Conservation (phyloP, 768 basidiomycete genomes). For the Cyathus striatus region DNA sequence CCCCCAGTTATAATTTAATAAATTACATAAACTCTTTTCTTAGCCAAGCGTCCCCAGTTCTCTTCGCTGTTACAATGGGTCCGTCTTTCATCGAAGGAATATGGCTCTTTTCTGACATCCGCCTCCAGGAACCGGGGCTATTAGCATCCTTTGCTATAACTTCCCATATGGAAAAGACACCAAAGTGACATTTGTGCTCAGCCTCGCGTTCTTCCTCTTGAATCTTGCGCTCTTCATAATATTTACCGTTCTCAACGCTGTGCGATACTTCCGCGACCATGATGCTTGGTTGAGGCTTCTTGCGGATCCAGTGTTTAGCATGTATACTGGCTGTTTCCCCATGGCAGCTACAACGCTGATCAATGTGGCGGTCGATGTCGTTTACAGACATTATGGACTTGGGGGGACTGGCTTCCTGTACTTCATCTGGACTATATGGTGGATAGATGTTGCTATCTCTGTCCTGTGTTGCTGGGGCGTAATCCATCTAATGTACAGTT, state of each 20-base stretch:
- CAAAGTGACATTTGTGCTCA: conserved; percentile 28
- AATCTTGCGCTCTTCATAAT: conserved; percentile 50
- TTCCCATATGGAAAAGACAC: conserved; percentile 51
- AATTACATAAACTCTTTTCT: conserved; percentile 28
- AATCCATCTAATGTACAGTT: conserved; percentile 65
- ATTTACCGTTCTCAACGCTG: conserved; percentile 37
- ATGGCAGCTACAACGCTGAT: conserved; percentile 63
- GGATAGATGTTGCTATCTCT: conserved; percentile 56
- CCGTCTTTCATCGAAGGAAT: conserved; percentile 1
- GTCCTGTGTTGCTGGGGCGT: conserved; percentile 55
- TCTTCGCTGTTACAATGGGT: conserved; percentile 44
- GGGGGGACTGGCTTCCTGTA: conserved; percentile 51
- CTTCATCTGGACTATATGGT: conserved; percentile 63
- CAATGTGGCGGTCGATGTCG: conserved; percentile 38
- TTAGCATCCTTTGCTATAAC: conserved; percentile 49
- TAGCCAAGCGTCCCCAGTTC: too few species aligned
- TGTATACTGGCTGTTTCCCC: conserved; percentile 43
- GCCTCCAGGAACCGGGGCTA: conserved; percentile 36
- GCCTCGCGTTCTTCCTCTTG: conserved; percentile 51
- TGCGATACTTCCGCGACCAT: conserved; percentile 51
- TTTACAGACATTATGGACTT: conserved; percentile 39
- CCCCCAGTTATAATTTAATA: too few species aligned
- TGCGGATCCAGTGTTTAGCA: conserved; percentile 37
- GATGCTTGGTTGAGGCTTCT: conserved; percentile 35
- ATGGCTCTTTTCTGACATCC: background rate